Percentiles rank a stretch among this genome's conserved stretches.
These are phyloP conservation scores for Colletotrichum sojae DNA, from an alignment of 2,329 filamentous ascomycete genomes.

Conservation along the genomic window DNA sequence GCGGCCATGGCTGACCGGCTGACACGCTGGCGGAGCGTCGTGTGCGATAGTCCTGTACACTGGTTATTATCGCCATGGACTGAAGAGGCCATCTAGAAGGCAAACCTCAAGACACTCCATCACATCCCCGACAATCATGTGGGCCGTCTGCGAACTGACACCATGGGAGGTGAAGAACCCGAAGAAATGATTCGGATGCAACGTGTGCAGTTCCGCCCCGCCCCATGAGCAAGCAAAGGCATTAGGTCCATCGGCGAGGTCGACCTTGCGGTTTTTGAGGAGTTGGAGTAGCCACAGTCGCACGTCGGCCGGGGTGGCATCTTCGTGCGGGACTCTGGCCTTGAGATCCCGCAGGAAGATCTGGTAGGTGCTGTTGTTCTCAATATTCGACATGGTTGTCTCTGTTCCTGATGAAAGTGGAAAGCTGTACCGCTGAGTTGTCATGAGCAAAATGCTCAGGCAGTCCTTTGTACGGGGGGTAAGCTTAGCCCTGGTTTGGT, in stretches of 20 bases:
- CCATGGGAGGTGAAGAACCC: slow-evolving; percentile 23
- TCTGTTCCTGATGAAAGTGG: not conserved
- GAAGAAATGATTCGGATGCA: slow-evolving; percentile 23
- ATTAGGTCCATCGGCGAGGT: slow-evolving; percentile 4
- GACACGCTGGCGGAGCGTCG: not conserved
- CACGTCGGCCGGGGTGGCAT: slow-evolving; percentile 10
- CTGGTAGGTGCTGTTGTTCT: slow-evolving; percentile 4
- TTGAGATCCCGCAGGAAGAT: slow-evolving; percentile 11
- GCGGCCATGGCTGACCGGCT: not conserved
- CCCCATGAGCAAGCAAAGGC: slow-evolving; percentile 9
- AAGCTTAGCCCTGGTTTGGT: not conserved
- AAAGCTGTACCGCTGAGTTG: not conserved
- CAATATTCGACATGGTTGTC: slow-evolving; percentile 21
- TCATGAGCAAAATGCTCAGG: not conserved
- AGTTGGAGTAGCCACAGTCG: slow-evolving; percentile 17
- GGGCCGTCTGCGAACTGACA: slow-evolving; percentile 9
- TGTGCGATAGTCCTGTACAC: slow-evolving; percentile 10
- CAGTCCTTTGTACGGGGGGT: not conserved
- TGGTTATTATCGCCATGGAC: not conserved
- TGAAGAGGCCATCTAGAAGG: not conserved
- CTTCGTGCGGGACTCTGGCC: slow-evolving; percentile 5
- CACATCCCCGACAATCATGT: slow-evolving; percentile 12
- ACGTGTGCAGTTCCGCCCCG: slow-evolving; percentile 15
- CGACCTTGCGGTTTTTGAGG: slow-evolving; percentile 9
- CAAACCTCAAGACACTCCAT: slow-evolving; percentile 18